Base-by-base conservation (phyloP, 1,139 yeast species). In the Geotrichum restrictum region DNA sequence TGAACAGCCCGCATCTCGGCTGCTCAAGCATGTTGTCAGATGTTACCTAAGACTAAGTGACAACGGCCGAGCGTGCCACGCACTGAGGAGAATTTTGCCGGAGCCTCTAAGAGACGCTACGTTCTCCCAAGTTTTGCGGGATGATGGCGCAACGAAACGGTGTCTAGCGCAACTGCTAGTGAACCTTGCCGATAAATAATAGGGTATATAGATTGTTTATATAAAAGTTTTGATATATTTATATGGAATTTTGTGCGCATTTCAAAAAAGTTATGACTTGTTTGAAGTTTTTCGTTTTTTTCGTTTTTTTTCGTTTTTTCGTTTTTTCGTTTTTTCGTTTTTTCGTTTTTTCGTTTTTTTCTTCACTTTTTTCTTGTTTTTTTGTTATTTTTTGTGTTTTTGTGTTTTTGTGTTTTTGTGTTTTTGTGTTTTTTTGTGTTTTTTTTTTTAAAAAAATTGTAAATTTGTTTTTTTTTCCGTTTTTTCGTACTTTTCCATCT, bases 101-200 rank as follows among this genome's bases (percentile, higher is more conserved):
- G 93, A 85, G 63, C 85, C 93, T 0, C 75, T 93, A 63, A 80
- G 88, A 58, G 96, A 89, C 68, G 95, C 93, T n/a, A 88, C 98
- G 0, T 91, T 93, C 68, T 80, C 86, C 32, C 74, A 76, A 46
- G 83, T 86, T 3, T 76, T 93, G 57, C 83, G 85, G 60, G 98
- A 91, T 63, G 98, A 93, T 66, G 79, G 81, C 4, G 91, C 93
- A 11, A 88, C 98, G 8, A 88, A 86, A 65, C 79, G 93, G 61
- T 88, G 96, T 64, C 75, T 93, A 58, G 85, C 93, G 2, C 96
- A 89, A 68, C 75, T 93, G 49, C 75, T 93, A 60, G 76, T 86
- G 53, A 87, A 87, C 62, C 76, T 93, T 57, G 75, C 77, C 51
- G 74, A 71, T 52, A 37, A 37, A 18, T 37, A 37, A 37, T 3